Evolutionary conservation across 2,329 filamentous ascomycete species (phyloP), one percentile per base, ranked within the genome.

Genomic region (Penicillium hesseltinei): DNA sequence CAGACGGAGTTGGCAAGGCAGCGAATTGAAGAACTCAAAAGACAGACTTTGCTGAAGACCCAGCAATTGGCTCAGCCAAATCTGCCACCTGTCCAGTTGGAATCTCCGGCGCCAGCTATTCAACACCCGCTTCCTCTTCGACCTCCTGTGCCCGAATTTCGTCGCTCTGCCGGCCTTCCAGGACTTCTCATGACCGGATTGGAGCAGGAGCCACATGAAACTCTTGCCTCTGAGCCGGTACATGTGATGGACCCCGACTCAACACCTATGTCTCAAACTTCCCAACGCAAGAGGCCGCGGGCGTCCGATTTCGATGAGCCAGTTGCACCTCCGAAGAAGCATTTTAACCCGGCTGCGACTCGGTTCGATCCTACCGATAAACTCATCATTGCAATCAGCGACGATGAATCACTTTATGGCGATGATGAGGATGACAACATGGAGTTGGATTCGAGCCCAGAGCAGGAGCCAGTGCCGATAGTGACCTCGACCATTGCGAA

Each of bases 311-410:
- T 89, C 61, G 85, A 89, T 59, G 82, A 84, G n/a, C 77, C 80
- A 21, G 75, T 78, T 0, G 65, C 65, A 36, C 68, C 76, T 13
- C 66, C 73, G 17, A 90, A 89, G 65, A 84, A 87, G 48, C 82
- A 85, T 4, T 87, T 88, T 65, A 84, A 83, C 13, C 84, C 87
- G 44, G 80, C 78, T 46, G 79, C 51, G 3, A 61, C 48, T 25
- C 50, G 54, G n/a, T 44, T 33, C 4, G 54, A 59, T 25, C 77
- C 82, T 51, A 81, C 87, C 25, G 81, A 86, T 49, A 82, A 82
- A 3, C 83, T 96, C 51, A 84, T 96, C 39, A 96, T 96, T 64
- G 85, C 95, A 62, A 88, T 95, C 39, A 96, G 91, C 69, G 92
- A 96, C 29, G 85, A 88, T 62, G 86, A 88, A 57, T 78, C 71